phyloP scores from a whole-genome alignment of 2,329 filamentous ascomycete species.

The Trichoderma aggressivum region DNA sequence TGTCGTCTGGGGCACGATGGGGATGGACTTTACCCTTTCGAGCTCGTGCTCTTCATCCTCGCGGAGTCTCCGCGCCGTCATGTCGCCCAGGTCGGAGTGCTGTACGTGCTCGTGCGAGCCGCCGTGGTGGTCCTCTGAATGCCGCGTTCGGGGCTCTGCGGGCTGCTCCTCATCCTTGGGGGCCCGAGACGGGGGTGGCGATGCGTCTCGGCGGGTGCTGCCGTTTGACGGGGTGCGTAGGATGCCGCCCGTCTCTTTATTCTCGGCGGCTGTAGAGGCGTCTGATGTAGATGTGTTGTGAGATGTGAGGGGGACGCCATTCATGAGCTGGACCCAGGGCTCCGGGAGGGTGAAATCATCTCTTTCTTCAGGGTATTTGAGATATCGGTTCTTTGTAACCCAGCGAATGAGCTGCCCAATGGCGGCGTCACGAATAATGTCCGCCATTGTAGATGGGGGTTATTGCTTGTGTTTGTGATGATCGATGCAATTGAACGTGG shows the following conservation, averaged over 20 bases:
- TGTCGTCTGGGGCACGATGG: slow-evolving; percentile 47
- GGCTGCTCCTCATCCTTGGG: slow-evolving; percentile 17
- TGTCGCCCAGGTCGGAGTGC: slow-evolving; percentile 9
- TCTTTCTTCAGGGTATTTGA: slow-evolving; percentile 60
- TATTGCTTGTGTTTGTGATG: background rate
- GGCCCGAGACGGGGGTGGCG: background rate
- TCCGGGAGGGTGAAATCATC: slow-evolving; percentile 51
- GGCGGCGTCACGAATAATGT: slow-evolving; percentile 51
- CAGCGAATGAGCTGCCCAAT: slow-evolving; percentile 58
- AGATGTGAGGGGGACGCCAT: slow-evolving; percentile 25
- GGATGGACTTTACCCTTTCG: slow-evolving; percentile 46
- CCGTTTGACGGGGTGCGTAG: background rate
- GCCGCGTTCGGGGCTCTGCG: background rate
- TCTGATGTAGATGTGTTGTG: slow-evolving; percentile 23
- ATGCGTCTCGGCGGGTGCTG: slow-evolving; percentile 14
- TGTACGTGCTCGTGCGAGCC: slow-evolving; percentile 17
- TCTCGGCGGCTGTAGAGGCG: slow-evolving; percentile 26
- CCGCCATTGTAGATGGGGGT: slow-evolving; percentile 25
- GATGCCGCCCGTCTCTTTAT: slow-evolving; percentile 16
- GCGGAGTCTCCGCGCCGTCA: background rate
- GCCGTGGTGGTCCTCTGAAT: background rate
- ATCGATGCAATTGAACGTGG: background rate
- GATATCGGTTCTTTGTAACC: slow-evolving; percentile 47
- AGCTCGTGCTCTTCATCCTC: slow-evolving; percentile 34
- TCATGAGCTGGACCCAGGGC: slow-evolving; percentile 35